Base-by-base conservation (phyloP, 1,139 yeast species). In the Zhuliangozyma parablackwelliae region DNA sequence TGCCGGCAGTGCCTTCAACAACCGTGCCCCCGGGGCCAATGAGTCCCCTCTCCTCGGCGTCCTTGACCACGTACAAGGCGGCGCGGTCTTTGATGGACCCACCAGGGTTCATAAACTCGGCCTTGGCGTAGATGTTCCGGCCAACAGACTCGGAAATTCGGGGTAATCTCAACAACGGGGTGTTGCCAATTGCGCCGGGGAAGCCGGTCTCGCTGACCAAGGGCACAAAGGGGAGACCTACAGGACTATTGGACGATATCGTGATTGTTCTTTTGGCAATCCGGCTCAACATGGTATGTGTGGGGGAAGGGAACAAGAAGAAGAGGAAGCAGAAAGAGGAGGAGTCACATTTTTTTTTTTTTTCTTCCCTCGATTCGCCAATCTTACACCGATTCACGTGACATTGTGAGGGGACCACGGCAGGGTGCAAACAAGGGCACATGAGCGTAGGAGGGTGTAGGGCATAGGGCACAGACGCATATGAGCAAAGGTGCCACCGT, bases 1-100 rank as follows among this genome's bases (percentile, higher is more conserved):
- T 88, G 36, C 75, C 76, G 1, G 76, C 76, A 7, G 76, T 70
- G 6, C 75, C 76, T 49, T 70, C 76, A 11, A 70, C 69, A 12
- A 70, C 54, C 6, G 75, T 69, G 26, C 87, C 89, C 5, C 90
- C 95, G 1, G 85, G 78, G 42, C 65, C 59, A 41, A 86, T 65
- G 41, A 74, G 62, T 1, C 95, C 95, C 43, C 69, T 70, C 32
- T 62, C 58, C 56, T 89, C 96, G 23, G 96, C 96, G 49, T 84
- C 90, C 51, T 82, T 73, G 40, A 88, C 69, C 40, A 89, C 72
- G 52, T 69, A 87, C 34, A 84, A 65, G 0, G 96, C 96, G 7
- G 96, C 96, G 41, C 97, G 73, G 57, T 88, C 97, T 57, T 88
- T 88, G 43, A 89, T 89, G 6, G 95, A 83, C 1, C 96, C 97